Base-by-base conservation (phyloP, 2,329 filamentous ascomycete species). In the Zasmidium citrigriseum region DNA sequence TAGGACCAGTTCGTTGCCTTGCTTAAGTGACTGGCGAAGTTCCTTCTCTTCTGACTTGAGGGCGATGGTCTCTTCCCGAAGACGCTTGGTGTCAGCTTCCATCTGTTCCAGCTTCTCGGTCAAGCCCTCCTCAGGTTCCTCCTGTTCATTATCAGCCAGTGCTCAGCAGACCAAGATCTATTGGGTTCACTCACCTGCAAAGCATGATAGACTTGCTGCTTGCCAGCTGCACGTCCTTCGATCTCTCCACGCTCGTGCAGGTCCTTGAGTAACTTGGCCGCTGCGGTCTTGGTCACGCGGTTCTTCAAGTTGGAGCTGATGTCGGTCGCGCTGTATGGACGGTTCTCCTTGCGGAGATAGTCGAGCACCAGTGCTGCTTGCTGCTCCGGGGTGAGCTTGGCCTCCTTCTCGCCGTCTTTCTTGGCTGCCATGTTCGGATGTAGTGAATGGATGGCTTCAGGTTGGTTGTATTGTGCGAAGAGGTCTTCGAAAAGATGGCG, bases 191-290 rank as follows among this genome's bases (percentile, higher is more conserved):
- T 21, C 67, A 79, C 78, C 69, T 81, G 78, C 5, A 77, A 63
- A 34, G 79, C 76, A 70, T 87, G 85, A 68, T 87, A 87, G 59
- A 87, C 84, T 41, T 79, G 76, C 66, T 87, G 84, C 72, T 87
- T 87, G 20, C 85, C 84, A 41, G 84, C 78, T 41, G 77, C 73
- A 51, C 82, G 82, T 51, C 82, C 83, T 66, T 83, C 83, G 45
- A 89, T 83, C 64, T 83, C 73, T 11, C 82, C 82, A 45, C 78
- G 79, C 64, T 87, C 84, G 59, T 85, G 81, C 70, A 89, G 75
- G 59, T 88, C 85, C 65, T 85, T 86, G 29, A 89, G 74, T 27
- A 83, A 68, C 71, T 88, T 89, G 24, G 80, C 80, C 22, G 85
- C 80, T 46, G 83, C 78, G 12, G 84, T 83, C 45, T 73, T 72